phyloP scores from a whole-genome alignment of 2,329 filamentous ascomycete species.

The Emergomyces pasteurianus region DNA sequence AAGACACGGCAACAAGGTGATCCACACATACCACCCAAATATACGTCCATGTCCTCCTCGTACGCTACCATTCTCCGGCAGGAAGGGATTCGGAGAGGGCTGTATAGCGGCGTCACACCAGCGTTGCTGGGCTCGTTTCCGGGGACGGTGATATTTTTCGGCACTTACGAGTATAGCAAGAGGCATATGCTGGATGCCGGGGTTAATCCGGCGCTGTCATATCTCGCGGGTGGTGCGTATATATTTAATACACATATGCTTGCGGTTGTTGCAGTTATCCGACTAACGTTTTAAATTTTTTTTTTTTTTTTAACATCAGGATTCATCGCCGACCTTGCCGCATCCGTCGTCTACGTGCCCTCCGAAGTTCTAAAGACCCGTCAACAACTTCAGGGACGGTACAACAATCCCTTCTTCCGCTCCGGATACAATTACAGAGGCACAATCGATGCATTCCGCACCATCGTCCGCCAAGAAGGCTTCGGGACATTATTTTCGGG shows the following conservation, averaged over 20 bases:
- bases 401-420: constrained; percentile 87
- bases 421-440: constrained; percentile 94
- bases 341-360: constrained; percentile 87
- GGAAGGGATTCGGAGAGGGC: constrained; percentile 70
- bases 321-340: constrained; percentile 85
- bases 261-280: neutral
- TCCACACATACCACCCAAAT: constrained; percentile 82
- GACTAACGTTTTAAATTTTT: neutral
- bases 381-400: constrained; percentile 82
- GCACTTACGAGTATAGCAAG: constrained; percentile 92
- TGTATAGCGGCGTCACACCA: constrained; percentile 89
- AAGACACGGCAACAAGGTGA: constrained; percentile 98
- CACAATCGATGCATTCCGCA: constrained; percentile 71
- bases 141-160: constrained; percentile 90
- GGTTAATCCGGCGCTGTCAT: constrained; percentile 69
- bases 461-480: constrained; percentile 74
- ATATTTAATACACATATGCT: neutral
- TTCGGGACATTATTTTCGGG: constrained; percentile 80
- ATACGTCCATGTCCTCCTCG: constrained; percentile 77
- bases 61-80: constrained; percentile 90
- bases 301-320: no score
- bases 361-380: constrained; percentile 98
- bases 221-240: constrained; percentile 63
- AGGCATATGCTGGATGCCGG: constrained; percentile 74
- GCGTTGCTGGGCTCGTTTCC: constrained; percentile 87